phyloP scores from a whole-genome alignment of 371 early-diverging fungal species.

The Lichtheimia ramosa region DNA sequence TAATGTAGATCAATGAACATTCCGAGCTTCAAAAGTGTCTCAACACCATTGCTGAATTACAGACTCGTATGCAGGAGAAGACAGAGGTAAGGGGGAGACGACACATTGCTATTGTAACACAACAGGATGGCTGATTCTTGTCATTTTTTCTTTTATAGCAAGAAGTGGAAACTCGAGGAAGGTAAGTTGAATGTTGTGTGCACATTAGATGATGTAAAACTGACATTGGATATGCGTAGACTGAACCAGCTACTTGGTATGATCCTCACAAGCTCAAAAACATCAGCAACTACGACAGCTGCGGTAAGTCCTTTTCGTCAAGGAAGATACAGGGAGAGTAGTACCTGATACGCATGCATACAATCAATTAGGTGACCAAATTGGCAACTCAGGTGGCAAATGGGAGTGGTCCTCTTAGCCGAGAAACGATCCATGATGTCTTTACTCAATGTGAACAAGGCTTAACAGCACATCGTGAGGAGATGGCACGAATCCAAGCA shows the following conservation, averaged over 20 bases:
- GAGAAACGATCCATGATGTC: slow-evolving; percentile 29
- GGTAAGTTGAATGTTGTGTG: slow-evolving; percentile 12
- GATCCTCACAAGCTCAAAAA: slow-evolving; percentile 38
- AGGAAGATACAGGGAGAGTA: background rate
- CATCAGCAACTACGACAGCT: background rate
- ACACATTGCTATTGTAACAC: too few relatives aligned
- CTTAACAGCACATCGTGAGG: slow-evolving; percentile 20
- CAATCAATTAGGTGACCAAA: background rate
- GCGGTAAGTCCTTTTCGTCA: slow-evolving; percentile 3
- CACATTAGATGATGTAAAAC: background rate
- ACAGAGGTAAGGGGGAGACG: slow-evolving; percentile 28
- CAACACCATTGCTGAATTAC: slow-evolving; percentile 76
- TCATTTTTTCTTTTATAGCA: slow-evolving; percentile 18
- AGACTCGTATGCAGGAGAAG: slow-evolving; percentile 71
- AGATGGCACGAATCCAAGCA: background rate
- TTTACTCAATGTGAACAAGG: slow-evolving; percentile 38
- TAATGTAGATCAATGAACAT: slow-evolving; percentile 63
- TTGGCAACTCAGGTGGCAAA: background rate
- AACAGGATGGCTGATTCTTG: background rate
- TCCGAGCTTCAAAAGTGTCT: slow-evolving; percentile 84
- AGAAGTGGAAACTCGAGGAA: slow-evolving; percentile 36
- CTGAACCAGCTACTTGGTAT: slow-evolving; percentile 30
- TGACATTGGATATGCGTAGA: slow-evolving; percentile 2
- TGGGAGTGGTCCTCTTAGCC: background rate
- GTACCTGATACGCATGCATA: background rate